Conservation (phyloP, 1,284 basidiomycete species). For the Malassezia pachydermatis region DNA sequence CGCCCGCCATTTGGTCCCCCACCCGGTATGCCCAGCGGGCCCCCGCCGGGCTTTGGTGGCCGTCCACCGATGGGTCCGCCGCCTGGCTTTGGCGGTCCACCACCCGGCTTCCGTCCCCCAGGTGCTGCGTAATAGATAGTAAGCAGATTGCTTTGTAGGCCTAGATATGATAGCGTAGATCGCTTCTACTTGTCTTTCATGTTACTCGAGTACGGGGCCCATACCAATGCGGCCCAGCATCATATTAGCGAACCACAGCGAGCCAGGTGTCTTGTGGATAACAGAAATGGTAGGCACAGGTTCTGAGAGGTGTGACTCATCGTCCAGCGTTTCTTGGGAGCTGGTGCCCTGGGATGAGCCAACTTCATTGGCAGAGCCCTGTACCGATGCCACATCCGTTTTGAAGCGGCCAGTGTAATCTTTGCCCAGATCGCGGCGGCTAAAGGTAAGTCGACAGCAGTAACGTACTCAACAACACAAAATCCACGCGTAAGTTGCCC, state of each 20-base stretch:
- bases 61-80: slow-evolving; percentile 21
- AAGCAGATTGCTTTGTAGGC: background rate
- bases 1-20: slow-evolving; percentile 55
- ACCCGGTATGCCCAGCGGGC: slow-evolving; percentile 30
- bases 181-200: background rate
- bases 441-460: background rate
- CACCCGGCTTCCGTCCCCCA: slow-evolving; percentile 26
- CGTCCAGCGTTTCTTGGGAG: background rate
- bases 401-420: slow-evolving; percentile 14
- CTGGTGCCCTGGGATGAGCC: slow-evolving; percentile 7
- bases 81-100: slow-evolving; percentile 34
- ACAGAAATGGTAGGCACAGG: slow-evolving; percentile 23
- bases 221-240: slow-evolving; percentile 25
- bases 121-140: slow-evolving; percentile 3
- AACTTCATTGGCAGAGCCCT: slow-evolving; percentile 20
- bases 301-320: background rate
- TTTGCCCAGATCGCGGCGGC: slow-evolving; percentile 15
- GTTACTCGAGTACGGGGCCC: background rate
- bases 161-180: background rate
- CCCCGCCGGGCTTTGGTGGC: slow-evolving; percentile 23
- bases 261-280: slow-evolving; percentile 29
- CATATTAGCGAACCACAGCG: slow-evolving; percentile 28
- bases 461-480: slow-evolving; percentile 30
- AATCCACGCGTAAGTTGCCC: slow-evolving; percentile 38
- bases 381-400: slow-evolving; percentile 21